Evolutionary conservation across 441 rosid species (phyloP).

Genomic region (Raphanus hybrid): DNA sequence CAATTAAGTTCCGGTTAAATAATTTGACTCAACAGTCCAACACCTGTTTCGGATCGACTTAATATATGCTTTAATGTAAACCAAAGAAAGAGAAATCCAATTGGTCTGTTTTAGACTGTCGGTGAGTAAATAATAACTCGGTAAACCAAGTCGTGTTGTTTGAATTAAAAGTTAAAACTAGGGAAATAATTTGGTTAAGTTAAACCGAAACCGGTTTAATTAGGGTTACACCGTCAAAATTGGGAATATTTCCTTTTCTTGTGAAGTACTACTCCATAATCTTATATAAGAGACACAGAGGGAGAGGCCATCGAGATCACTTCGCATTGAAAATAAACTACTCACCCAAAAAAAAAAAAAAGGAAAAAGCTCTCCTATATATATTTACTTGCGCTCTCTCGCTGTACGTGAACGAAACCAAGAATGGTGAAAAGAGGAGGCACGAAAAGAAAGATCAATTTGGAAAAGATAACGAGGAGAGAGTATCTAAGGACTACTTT

Average conservation of each 20-base stretch:
- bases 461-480: neutral
- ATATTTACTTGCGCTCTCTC: neutral
- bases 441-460: neutral
- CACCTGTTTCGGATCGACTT: neutral
- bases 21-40: neutral
- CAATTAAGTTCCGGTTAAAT: neutral
- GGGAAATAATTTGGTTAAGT: neutral
- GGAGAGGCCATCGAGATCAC: constrained; percentile 7
- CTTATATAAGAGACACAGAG: neutral
- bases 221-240: neutral
- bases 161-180: neutral
- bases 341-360: neutral
- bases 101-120: neutral
- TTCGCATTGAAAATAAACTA: neutral
- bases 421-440: constrained; percentile 7
- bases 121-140: neutral
- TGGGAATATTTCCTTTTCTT: neutral
- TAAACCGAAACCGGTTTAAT: constrained; percentile 1
- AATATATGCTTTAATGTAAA: neutral
- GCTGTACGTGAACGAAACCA: neutral
- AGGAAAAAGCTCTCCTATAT: neutral
- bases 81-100: neutral
- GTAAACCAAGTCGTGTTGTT: neutral
- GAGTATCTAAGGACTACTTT: neutral
- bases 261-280: neutral